Evolutionary conservation across 2,329 filamentous ascomycete genomes (phyloP).

Genomic region (Raffaelea deltoideospora): DNA sequence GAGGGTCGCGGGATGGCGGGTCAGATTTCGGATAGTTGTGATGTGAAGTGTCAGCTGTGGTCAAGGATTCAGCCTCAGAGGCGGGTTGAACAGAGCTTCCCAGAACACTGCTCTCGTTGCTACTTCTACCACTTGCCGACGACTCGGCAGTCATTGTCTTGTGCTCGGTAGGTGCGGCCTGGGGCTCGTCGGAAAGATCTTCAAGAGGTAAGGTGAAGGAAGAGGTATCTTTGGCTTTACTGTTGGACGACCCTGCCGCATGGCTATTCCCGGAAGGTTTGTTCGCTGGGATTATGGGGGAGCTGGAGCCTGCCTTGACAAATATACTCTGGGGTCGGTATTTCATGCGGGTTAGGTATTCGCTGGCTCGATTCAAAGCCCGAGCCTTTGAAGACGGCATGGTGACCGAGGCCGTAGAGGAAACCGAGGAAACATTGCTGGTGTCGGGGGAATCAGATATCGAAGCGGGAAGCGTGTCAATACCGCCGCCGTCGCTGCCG

Average conservation of each 20-base stretch:
- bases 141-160: constrained; percentile 7
- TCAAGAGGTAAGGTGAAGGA: no score
- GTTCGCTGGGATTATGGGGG: neutral
- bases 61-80: constrained; percentile 17
- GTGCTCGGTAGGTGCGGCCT: no score
- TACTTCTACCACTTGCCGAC: constrained; percentile 10
- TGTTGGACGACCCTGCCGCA: constrained; percentile 2
- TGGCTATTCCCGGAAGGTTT: neutral
- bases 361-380: constrained; percentile 27
- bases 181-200: no score
- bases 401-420: neutral
- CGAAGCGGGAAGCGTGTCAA: no score
- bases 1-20: constrained; percentile 29
- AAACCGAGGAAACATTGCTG: no score
- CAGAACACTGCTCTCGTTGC: constrained; percentile 12
- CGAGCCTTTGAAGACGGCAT: constrained; percentile 16
- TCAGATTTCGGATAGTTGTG: constrained; percentile 21
- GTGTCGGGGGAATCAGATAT: no score
- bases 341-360: constrained; percentile 37
- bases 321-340: constrained; percentile 27
- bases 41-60: constrained; percentile 29
- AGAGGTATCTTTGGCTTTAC: neutral
- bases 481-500: no score
- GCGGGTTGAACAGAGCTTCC: constrained; percentile 8
- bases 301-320: constrained; percentile 19